Evolutionary conservation across 2,329 filamentous ascomycete species (phyloP).

Genomic region (Trichoderma arundinaceum): DNA sequence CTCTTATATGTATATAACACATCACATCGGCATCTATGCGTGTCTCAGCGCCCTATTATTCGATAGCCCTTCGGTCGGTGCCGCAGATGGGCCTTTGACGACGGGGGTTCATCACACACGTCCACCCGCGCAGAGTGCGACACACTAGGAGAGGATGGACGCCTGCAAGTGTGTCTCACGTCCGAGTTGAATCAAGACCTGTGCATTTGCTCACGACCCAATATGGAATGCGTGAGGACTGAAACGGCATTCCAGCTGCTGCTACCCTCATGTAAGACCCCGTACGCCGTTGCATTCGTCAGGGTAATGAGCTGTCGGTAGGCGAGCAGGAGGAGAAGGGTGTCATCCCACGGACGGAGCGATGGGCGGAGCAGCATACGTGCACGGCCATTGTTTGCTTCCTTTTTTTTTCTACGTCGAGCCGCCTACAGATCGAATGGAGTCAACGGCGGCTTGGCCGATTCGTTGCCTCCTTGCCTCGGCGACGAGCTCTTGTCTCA

Average conservation of each 20-base stretch:
- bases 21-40: constrained; percentile 23
- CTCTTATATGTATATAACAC: constrained; percentile 24
- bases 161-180: constrained; percentile 26
- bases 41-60: constrained; percentile 25
- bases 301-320: constrained; percentile 18
- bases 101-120: constrained; percentile 22
- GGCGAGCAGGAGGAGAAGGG: constrained; percentile 10
- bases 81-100: constrained; percentile 25
- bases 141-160: constrained; percentile 18
- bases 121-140: constrained; percentile 22
- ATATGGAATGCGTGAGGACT: constrained; percentile 27
- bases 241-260: constrained; percentile 28
- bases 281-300: constrained; percentile 27
- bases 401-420: constrained; percentile 18
- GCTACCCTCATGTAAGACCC: constrained; percentile 16
- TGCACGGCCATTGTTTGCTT: constrained; percentile 29
- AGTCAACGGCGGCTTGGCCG: constrained; percentile 27
- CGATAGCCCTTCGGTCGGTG: constrained; percentile 29
- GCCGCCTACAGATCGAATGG: constrained; percentile 20
- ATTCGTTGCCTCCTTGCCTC: constrained; percentile 23
- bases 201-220: constrained; percentile 19
- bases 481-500: constrained; percentile 24
- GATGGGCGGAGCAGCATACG: constrained; percentile 14
- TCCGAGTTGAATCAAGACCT: neutral
- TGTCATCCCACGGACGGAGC: constrained; percentile 16